These are phyloP conservation scores for Peniophora sp. DNA, from an alignment of 1,284 basidiomycete species.

Conservation along the genomic window DNA sequence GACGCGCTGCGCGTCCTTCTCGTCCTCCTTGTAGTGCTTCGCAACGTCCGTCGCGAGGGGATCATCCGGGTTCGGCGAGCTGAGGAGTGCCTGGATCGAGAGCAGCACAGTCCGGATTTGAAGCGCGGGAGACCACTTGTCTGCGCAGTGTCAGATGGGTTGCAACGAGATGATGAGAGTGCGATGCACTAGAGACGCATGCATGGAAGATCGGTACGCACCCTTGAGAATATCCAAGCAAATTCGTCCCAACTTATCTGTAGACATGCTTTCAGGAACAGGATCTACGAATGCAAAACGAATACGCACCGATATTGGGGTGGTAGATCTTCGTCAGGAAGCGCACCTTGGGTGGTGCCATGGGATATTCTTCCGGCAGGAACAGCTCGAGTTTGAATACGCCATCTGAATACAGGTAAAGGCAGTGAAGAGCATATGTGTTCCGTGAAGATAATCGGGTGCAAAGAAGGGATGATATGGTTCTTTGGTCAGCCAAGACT, in stretches of 20 bases:
- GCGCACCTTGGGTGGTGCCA: slow-evolving; percentile 97
- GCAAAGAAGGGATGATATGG: too few relatives aligned
- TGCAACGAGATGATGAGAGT: not conserved
- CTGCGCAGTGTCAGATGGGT: slow-evolving; percentile 34
- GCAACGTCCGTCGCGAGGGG: slow-evolving; percentile 98
- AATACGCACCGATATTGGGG: slow-evolving; percentile 88
- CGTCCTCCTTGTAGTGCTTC: slow-evolving; percentile 98
- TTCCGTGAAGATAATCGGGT: too few relatives aligned
- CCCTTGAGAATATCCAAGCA: slow-evolving; percentile 98
- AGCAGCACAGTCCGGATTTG: slow-evolving; percentile 97
- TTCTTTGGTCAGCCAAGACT: not conserved
- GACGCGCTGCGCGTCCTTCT: slow-evolving; percentile 84
- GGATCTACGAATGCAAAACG: not conserved
- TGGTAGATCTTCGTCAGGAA: slow-evolving; percentile 99
- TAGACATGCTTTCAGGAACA: slow-evolving; percentile 2
- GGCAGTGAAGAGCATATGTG: not conserved
- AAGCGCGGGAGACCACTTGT: slow-evolving; percentile 98
- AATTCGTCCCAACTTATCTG: slow-evolving; percentile 97
- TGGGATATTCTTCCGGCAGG: slow-evolving; percentile 97
- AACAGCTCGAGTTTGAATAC: slow-evolving; percentile 95
- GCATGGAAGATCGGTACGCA: slow-evolving; percentile 20
- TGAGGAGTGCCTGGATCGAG: slow-evolving; percentile 92
- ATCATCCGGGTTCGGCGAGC: slow-evolving; percentile 96
- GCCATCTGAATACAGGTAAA: slow-evolving; percentile 66
- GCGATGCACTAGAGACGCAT: slow-evolving; percentile 2